A percentile compares a stretch with the other conserved stretches of the same genome.
These are phyloP conservation scores for Magnaporthiopsis rhizophila DNA, from an alignment of 2,329 filamentous ascomycete species.

Conservation along the genomic window DNA sequence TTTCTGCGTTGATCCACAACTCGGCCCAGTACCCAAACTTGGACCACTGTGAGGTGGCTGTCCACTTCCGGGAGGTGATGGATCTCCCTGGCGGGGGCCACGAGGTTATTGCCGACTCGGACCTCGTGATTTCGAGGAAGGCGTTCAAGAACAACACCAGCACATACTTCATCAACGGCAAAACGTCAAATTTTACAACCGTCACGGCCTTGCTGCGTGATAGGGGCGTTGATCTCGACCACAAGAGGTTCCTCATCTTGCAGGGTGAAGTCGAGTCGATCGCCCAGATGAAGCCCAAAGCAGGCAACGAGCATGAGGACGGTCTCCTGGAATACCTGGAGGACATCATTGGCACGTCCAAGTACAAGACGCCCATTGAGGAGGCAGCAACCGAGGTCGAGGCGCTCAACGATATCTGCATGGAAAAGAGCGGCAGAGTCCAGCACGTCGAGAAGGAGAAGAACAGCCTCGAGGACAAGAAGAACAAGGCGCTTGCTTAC, in stretches of 20 bases:
- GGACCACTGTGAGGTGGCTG: conserved; percentile 88
- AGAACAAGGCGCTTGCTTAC: conserved; percentile 84
- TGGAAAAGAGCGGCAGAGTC: conserved; percentile 90
- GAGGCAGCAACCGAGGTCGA: conserved; percentile 88
- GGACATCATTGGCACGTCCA: conserved; percentile 97
- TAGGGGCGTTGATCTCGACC: conserved; percentile 87
- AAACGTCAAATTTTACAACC: conserved; percentile 82
- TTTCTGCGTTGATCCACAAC: conserved; percentile 96
- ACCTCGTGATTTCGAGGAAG: conserved; percentile 78
- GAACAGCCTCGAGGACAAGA: conserved; percentile 87
- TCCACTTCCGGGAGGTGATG: conserved; percentile 92
- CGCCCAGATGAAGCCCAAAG: conserved; percentile 98
- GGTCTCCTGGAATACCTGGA: conserved; percentile 94
- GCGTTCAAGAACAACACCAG: conserved; percentile 98
- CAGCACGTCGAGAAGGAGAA: conserved; percentile 98
- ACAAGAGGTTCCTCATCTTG: conserved; percentile 95
- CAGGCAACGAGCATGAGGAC: conserved; percentile 89
- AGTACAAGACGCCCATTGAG: conserved; percentile 95
- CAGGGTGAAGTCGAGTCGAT: conserved; percentile 98
- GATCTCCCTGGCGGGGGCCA: conserved; percentile 71
- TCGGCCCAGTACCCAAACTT: conserved; percentile 80
- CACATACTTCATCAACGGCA: conserved; percentile 94
- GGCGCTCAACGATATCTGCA: conserved; percentile 84
- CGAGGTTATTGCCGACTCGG: conserved; percentile 73
- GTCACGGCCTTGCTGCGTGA: conserved; percentile 84